Evolutionary conservation across 176 grass and related monocot genomes (phyloP), one percentile per base, ranked within the genome.

Genomic region (Thalia dealbata): DNA sequence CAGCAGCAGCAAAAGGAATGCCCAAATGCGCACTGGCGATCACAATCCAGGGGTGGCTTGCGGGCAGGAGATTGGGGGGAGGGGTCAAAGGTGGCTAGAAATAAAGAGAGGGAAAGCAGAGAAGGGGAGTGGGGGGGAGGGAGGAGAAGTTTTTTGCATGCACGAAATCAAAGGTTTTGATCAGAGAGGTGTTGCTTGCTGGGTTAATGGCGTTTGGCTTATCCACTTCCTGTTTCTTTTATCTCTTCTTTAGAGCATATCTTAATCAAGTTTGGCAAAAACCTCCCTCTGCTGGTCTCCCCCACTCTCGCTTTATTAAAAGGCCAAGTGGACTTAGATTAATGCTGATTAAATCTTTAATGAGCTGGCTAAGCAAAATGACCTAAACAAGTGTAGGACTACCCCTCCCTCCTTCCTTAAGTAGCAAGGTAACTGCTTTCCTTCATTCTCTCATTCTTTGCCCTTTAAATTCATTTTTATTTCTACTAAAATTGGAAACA

Each of bases 211-310:
- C 55, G 64, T 23, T 23, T 38, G 13, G 44, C 73, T 67, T 77
- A 77, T n/a, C 48, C 74, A 32, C 23, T 29, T 51, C 22, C 6
- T 55, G 24, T 76, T 29, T 50, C 74, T 76, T 51, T 65, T 65
- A 3, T 21, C 45, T 51, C 51, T 18, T 32, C 32, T 38, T 54
- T 54, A 19, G 24, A 42, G 16, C 2, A n/a, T 58, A 7, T 58
- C 22, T n/a, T n/a, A 18, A n/a, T 58, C 54, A 21, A 58, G 19
- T 58, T 58, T 58, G 7, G 18, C 54, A 58, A n/a, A n/a, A n/a
- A n/a, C 18, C 18, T 58, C 1, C 54, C n/a, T 21, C 3, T 63
- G 24, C 24, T 28, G n/a, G 10, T 4, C 11, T 28, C n/a, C n/a
- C n/a, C n/a, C n/a, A n/a, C n/a, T n/a, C 61, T 28, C 12, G 3